phyloP scores from a whole-genome alignment of 2,329 filamentous ascomycete genomes.

The Sporothrix pallida region DNA sequence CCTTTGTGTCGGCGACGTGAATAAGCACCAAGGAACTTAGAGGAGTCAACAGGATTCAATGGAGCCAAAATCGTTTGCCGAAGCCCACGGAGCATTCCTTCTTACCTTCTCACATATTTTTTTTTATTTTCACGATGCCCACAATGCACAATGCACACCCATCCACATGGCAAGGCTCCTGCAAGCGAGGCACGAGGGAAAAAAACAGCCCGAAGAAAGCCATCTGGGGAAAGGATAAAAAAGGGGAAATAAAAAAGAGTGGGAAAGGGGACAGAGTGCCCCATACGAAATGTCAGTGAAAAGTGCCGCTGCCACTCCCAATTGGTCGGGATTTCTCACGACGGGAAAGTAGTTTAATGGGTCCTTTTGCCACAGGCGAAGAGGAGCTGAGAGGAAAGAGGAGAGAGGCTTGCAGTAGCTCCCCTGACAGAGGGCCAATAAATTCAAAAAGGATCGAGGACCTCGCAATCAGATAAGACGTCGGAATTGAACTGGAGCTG shows the following conservation, averaged over 20 bases:
- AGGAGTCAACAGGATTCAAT: too few species aligned
- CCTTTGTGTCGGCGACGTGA: too few species aligned
- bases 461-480: neutral
- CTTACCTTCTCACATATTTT: too few species aligned
- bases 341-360: slow-evolving; percentile 6
- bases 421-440: neutral
- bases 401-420: too few species aligned
- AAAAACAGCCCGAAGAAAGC: neutral
- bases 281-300: neutral
- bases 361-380: neutral
- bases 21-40: too few species aligned
- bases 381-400: too few species aligned
- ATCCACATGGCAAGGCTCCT: neutral
- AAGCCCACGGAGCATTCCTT: neutral
- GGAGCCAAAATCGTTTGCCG: neutral
- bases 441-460: neutral
- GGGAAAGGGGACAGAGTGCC: neutral
- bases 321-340: neutral
- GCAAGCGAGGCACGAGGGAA: neutral
- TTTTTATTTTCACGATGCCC: too few species aligned
- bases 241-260: neutral
- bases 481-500: neutral
- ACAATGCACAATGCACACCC: neutral
- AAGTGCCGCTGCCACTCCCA: neutral
- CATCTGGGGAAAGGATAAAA: neutral